A percentile compares a stretch with the other conserved stretches of the same genome.
These are phyloP conservation scores for Rhizopogon roseolus DNA, from an alignment of 768 basidiomycete species.

Conservation along the genomic window DNA sequence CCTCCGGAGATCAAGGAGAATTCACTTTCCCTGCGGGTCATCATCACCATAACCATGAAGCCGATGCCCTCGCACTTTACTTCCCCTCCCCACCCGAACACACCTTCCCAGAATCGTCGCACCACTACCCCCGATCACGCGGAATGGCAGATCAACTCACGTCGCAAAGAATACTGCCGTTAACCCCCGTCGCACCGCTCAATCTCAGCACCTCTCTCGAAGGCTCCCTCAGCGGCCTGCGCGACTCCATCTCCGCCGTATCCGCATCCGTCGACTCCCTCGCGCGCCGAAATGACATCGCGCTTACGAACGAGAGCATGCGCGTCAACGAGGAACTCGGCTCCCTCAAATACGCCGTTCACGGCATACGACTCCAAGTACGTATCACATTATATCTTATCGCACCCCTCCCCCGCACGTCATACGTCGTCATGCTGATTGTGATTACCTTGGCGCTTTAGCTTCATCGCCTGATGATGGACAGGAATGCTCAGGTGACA, in stretches of 20 bases:
- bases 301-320: slow-evolving; percentile 65
- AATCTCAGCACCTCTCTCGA: slow-evolving; percentile 60
- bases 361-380: slow-evolving; percentile 79
- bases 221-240: slow-evolving; percentile 52
- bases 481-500: slow-evolving; percentile 57
- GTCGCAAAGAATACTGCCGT: slow-evolving; percentile 23
- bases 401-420: not conserved
- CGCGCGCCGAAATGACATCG: slow-evolving; percentile 59
- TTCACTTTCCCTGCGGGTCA: not conserved
- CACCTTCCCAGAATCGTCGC: slow-evolving; percentile 4
- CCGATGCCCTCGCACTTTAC: slow-evolving; percentile 18
- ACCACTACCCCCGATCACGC: slow-evolving; percentile 8
- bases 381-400: slow-evolving; percentile 14
- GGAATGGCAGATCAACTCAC: slow-evolving; percentile 18
- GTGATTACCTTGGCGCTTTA: slow-evolving; percentile 17
- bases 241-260: slow-evolving; percentile 57
- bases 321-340: slow-evolving; percentile 71
- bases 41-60: slow-evolving; percentile 12
- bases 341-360: slow-evolving; percentile 61
- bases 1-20: slow-evolving; percentile 14
- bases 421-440: not conserved
- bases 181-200: slow-evolving; percentile 50
- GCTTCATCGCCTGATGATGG: slow-evolving; percentile 74
- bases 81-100: slow-evolving; percentile 17
- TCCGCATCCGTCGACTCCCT: slow-evolving; percentile 57